Conservation (phyloP, 768 basidiomycete genomes). For the Amanita subjunquillea region DNA sequence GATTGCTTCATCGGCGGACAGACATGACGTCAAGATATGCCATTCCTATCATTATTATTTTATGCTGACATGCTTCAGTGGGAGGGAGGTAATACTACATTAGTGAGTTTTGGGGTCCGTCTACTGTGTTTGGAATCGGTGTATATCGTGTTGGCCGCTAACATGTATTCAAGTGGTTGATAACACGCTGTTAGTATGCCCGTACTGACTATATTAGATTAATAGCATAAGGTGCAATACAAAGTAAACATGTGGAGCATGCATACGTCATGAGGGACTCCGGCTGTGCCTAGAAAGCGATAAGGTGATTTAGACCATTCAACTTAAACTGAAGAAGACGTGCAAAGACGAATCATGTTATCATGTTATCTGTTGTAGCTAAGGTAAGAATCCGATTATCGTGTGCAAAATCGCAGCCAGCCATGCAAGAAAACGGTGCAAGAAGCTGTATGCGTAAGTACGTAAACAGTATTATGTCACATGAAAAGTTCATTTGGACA, state of each 20-base stretch:
- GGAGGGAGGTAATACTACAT: background rate
- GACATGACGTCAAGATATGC: conserved; percentile 6
- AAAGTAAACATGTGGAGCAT: background rate
- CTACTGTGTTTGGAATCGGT: background rate
- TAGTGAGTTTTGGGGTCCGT: background rate
- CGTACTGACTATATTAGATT: background rate
- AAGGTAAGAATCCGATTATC: too few relatives aligned
- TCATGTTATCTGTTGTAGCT: background rate
- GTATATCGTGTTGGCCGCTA: background rate
- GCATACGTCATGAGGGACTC: too few relatives aligned
- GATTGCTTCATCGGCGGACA: background rate
- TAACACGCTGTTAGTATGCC: background rate
- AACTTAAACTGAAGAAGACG: too few relatives aligned
- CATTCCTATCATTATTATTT: conserved; percentile 5
- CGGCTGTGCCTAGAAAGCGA: too few relatives aligned
- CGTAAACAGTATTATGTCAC: background rate
- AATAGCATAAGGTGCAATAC: background rate
- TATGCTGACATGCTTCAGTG: background rate
- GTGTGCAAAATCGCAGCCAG: too few relatives aligned
- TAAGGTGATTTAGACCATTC: too few relatives aligned
- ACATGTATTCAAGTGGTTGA: background rate
- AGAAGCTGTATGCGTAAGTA: background rate
- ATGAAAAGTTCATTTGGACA: background rate
- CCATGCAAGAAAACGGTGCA: background rate
- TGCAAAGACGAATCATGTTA: background rate